A percentile compares a stretch with the other conserved stretches of the same genome.
Conservation (phyloP, 345 rosid genomes). For the Linum usitatissimum region DNA sequence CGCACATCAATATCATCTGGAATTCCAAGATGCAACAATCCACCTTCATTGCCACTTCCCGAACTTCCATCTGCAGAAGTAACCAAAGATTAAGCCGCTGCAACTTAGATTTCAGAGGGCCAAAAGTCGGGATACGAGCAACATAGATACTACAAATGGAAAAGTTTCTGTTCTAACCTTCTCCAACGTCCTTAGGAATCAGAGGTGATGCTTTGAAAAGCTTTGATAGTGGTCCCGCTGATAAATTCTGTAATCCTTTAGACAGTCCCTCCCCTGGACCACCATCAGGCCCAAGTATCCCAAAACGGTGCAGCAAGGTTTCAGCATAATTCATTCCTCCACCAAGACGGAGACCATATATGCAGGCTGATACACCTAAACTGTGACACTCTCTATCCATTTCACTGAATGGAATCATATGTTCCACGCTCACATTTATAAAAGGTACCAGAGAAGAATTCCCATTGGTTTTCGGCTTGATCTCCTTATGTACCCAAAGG, state of each 20-base stretch:
- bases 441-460: slow-evolving; percentile 37
- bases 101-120: slow-evolving; percentile 10
- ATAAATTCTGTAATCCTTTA: slow-evolving; percentile 66
- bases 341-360: slow-evolving; percentile 84
- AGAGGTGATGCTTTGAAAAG: slow-evolving; percentile 63
- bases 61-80: slow-evolving; percentile 34
- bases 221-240: slow-evolving; percentile 75
- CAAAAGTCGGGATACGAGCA: neutral
- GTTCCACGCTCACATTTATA: slow-evolving; percentile 58
- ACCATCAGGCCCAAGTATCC: slow-evolving; percentile 83
- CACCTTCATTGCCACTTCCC: slow-evolving; percentile 37
- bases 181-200: slow-evolving; percentile 33
- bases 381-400: slow-evolving; percentile 78
- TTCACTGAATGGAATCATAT: slow-evolving; percentile 83
- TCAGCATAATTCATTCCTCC: slow-evolving; percentile 97
- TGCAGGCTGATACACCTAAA: slow-evolving; percentile 59
- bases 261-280: slow-evolving; percentile 87
- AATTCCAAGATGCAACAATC: slow-evolving; percentile 42
- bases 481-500: slow-evolving; percentile 68
- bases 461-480: slow-evolving; percentile 33
- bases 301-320: slow-evolving; percentile 80
- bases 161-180: slow-evolving; percentile 21
- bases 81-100: slow-evolving; percentile 13
- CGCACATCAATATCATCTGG: slow-evolving; percentile 85
- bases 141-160: neutral